Evolutionary conservation across 2,329 filamentous ascomycete species (phyloP), one percentile per base, ranked within the genome.

Genomic region (Elsinoe necatrix): DNA sequence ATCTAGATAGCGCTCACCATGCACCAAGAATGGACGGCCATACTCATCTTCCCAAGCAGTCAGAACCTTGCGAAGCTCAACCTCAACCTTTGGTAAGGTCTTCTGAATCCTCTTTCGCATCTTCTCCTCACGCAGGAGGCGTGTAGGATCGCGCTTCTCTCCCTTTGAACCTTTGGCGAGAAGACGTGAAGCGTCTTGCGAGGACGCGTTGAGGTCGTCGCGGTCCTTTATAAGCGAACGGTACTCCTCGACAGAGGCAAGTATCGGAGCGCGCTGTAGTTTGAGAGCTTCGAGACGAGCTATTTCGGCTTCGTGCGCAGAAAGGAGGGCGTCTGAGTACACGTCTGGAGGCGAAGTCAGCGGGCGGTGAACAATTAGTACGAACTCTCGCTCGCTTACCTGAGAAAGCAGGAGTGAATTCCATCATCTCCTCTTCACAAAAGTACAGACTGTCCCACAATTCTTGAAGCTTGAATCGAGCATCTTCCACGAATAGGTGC

Each of bases 31-130:
- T 2, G 91, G 89, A 9, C 90, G 83, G 2, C 90, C 92, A 69
- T 92, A 96, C 67, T 97, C 93, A 55, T 95, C 86, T 69, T 98
- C 93, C 84, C 89, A 98, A 45, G 79, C 75, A 68, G 92, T 87
- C 25, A 98, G 79, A n/a, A 81, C 78, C 69, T 85, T 92, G 62
- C 82, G 81, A 58, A 98, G 74, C n/a, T 97, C 90, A 0, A 80
- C 80, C 58, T 92, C 85, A 42, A 98, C 80, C 75, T 95, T 97
- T 57, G 93, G 93, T 27, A 98, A 77, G 67, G 98, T 93, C 71
- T 97, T 98, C 23, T 91, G 81, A 60, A 98, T 96, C 58, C 91
- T 82, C 80, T 98, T 98, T 59, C 93, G 84, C 89, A 95, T 95
- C 80, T 97, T 98, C 74, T 98, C 93, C 68, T 98, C 93, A 27